A percentile compares a stretch with the other conserved stretches of the same genome.
Conservation (phyloP, 2,329 filamentous ascomycete genomes). For the Helotiales sp. region DNA sequence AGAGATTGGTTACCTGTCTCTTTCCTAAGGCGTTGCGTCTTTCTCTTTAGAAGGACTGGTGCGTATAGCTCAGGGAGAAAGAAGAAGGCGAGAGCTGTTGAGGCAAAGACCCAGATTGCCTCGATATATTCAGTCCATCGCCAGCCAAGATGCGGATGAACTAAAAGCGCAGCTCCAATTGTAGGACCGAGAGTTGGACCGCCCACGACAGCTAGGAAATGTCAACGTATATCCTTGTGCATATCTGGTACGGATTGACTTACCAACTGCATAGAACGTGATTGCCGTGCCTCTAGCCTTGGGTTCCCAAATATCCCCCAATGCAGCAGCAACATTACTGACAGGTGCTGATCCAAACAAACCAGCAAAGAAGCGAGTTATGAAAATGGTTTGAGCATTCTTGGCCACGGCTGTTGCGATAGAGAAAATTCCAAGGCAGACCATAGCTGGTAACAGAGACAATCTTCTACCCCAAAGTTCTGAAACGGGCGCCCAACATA, state of each 20-base stretch:
- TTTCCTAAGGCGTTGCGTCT: slow-evolving; percentile 43
- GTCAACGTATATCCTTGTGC: background rate
- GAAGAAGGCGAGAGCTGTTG: slow-evolving; percentile 48
- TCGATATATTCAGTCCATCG: slow-evolving; percentile 46
- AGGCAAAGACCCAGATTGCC: slow-evolving; percentile 50
- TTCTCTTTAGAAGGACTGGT: slow-evolving; percentile 50
- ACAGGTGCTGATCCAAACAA: slow-evolving; percentile 66
- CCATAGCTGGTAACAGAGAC: slow-evolving; percentile 62
- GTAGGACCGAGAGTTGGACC: slow-evolving; percentile 54
- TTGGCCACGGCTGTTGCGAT: slow-evolving; percentile 61
- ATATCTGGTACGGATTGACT: background rate
- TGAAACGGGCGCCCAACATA: slow-evolving; percentile 67
- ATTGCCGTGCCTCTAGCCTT: slow-evolving; percentile 61
- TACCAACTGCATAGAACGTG: slow-evolving; percentile 64
- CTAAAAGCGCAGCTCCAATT: slow-evolving; percentile 41
- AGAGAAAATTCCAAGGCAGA: slow-evolving; percentile 64
- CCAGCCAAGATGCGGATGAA: slow-evolving; percentile 46
- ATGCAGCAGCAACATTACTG: slow-evolving; percentile 65
- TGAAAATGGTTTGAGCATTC: slow-evolving; percentile 63
- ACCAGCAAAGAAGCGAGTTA: slow-evolving; percentile 70
- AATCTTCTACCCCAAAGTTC: slow-evolving; percentile 66
- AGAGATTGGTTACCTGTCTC: slow-evolving; percentile 36
- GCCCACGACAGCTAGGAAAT: slow-evolving; percentile 58
- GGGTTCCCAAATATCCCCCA: slow-evolving; percentile 64
- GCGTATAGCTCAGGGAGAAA: slow-evolving; percentile 53